Evolutionary conservation across 2,329 filamentous ascomycete genomes (phyloP).

Genomic region (Trichoderma simmonsii): DNA sequence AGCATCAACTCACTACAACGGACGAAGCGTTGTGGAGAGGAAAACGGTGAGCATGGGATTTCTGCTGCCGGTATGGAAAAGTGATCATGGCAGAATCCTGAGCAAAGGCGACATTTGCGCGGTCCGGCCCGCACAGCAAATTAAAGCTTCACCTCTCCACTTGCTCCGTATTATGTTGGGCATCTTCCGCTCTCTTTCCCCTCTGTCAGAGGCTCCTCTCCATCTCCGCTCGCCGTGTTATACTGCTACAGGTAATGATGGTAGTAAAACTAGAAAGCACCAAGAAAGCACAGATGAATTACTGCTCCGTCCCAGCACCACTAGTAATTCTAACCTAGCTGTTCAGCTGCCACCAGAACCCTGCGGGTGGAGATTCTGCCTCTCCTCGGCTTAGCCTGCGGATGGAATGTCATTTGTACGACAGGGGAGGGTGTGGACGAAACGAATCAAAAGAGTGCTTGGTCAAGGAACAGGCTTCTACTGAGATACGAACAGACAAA

Average conservation of each 20-base stretch:
- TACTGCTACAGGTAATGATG: background rate
- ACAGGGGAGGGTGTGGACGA: background rate
- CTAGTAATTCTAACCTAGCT: background rate
- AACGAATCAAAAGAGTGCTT: background rate
- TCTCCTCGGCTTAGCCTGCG: conserved; percentile 3
- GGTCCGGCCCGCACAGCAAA: conserved; percentile 2
- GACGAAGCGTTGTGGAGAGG: background rate
- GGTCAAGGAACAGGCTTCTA: background rate
- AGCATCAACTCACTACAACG: background rate
- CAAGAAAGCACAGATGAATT: background rate
- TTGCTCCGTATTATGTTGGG: background rate
- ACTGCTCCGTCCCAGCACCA: background rate
- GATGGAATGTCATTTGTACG: conserved; percentile 5
- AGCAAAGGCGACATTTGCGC: background rate
- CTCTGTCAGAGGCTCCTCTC: background rate
- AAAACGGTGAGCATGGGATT: background rate
- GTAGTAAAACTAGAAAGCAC: background rate
- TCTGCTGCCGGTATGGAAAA: background rate
- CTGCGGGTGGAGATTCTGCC: background rate
- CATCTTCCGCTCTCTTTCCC: background rate
- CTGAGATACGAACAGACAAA: conserved; percentile 3
- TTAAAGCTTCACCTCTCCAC: background rate
- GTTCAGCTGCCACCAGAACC: conserved; percentile 5
- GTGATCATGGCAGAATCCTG: background rate
- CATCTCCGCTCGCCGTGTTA: background rate